A percentile compares a stretch with the other conserved stretches of the same genome.
Evolutionary conservation across 306 rosid species (phyloP).

Genomic region (Trifolium fragiferum): DNA sequence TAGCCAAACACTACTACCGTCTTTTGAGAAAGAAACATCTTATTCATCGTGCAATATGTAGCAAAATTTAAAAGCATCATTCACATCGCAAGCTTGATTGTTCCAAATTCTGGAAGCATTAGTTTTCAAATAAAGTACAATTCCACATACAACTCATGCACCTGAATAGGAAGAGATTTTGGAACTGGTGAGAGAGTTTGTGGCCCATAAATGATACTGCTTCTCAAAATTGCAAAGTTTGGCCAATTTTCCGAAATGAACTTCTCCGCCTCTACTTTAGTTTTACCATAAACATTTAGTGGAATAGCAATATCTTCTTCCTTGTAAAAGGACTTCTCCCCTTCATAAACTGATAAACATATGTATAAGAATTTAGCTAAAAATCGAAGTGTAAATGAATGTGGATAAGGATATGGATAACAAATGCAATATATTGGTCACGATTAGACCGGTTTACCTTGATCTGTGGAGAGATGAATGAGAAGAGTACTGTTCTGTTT

Average conservation of each 20-base stretch:
- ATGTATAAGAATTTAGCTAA: constrained; percentile 32
- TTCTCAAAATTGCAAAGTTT: constrained; percentile 83
- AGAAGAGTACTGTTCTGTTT: constrained; percentile 57
- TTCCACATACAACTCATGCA: constrained; percentile 30
- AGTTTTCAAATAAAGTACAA: constrained; percentile 33
- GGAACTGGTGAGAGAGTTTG: constrained; percentile 85
- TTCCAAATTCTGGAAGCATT: constrained; percentile 30
- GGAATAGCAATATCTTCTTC: constrained; percentile 78
- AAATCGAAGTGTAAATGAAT: constrained; percentile 28
- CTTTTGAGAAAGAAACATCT: constrained; percentile 2
- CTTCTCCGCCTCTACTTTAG: constrained; percentile 82
- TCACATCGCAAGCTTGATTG: constrained; percentile 18
- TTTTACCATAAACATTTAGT: constrained; percentile 84
- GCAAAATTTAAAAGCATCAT: constrained; percentile 6
- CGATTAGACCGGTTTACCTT: constrained; percentile 56
- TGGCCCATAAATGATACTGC: constrained; percentile 94
- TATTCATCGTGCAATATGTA: constrained; percentile 19
- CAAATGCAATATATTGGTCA: constrained; percentile 5
- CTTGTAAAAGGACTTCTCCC: constrained; percentile 82
- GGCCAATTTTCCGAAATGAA: constrained; percentile 66
- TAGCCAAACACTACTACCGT: constrained; percentile 15
- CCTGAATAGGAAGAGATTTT: constrained; percentile 96
- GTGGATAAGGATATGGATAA: constrained; percentile 7
- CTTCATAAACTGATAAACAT: constrained; percentile 79
- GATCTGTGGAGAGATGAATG: constrained; percentile 91